Percentiles rank a stretch among this genome's conserved stretches.
Evolutionary conservation across 257 asterid genomes (phyloP).

Genomic region (Sherardia arvensis): DNA sequence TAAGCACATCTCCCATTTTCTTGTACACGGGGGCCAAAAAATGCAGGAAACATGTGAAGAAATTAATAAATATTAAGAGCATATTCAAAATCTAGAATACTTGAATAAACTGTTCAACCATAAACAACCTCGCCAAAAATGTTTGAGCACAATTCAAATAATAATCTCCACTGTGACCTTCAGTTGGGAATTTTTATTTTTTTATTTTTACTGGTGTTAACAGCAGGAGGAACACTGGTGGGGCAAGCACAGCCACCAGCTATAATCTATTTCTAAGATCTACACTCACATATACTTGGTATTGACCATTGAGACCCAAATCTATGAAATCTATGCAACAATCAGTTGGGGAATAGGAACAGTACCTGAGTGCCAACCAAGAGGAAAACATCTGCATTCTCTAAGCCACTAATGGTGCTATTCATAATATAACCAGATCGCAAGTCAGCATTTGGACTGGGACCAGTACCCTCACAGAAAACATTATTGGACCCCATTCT

Average conservation of each 20-base stretch:
- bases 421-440: constrained; percentile 97
- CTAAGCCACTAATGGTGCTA: constrained; percentile 84
- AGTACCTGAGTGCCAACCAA: constrained; percentile 96
- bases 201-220: neutral
- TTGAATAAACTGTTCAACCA: neutral
- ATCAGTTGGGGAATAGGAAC: neutral
- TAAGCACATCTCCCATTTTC: neutral
- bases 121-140: neutral
- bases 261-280: neutral
- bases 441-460: constrained; percentile 71
- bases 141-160: neutral
- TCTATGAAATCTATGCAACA: neutral
- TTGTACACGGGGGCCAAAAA: neutral
- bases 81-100: neutral
- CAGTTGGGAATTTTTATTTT: neutral
- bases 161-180: neutral
- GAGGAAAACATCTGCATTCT: constrained; percentile 90
- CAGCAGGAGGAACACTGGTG: neutral
- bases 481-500: constrained; percentile 87
- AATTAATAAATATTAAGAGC: neutral
- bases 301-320: neutral
- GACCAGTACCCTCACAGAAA: constrained; percentile 94
- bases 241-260: neutral
- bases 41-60: neutral
- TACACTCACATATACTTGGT: neutral